Evolutionary conservation across 768 basidiomycete genomes (phyloP).

Genomic region (Bullera alba): DNA sequence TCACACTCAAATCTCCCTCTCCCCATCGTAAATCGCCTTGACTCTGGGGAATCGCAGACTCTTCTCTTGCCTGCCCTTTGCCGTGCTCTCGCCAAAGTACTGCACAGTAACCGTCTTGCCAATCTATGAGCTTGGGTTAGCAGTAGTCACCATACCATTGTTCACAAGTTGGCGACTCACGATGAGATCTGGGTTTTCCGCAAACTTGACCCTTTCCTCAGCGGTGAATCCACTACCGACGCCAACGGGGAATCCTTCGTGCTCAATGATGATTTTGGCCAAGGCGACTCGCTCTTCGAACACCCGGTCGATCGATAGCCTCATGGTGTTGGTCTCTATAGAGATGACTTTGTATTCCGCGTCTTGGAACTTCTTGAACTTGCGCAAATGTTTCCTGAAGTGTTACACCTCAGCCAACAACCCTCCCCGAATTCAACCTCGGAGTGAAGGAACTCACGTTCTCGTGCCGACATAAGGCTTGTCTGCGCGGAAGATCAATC

Average conservation of each 20-base stretch:
- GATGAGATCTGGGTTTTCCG: constrained; percentile 30
- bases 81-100: constrained; percentile 38
- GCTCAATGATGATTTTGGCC: constrained; percentile 35
- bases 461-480: constrained; percentile 37
- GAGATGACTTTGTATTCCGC: constrained; percentile 35
- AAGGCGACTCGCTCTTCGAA: constrained; percentile 33
- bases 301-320: constrained; percentile 34
- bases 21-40: constrained; percentile 40
- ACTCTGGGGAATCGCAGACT: constrained; percentile 41
- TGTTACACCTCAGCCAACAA: neutral
- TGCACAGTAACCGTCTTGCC: constrained; percentile 43
- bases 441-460: constrained; percentile 29
- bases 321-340: constrained; percentile 28
- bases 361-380: constrained; percentile 45
- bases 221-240: constrained; percentile 41
- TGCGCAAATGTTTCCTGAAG: constrained; percentile 34
- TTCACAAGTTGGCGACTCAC: constrained; percentile 21
- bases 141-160: neutral
- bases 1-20: constrained; percentile 11
- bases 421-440: too few species aligned
- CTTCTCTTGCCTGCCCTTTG: constrained; percentile 14
- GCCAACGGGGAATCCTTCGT: constrained; percentile 34
- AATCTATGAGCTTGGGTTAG: constrained; percentile 13
- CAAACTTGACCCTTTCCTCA: constrained; percentile 34
- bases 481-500: constrained; percentile 37